These are phyloP conservation scores for Fusarium sp. DNA, from an alignment of 2,329 filamentous ascomycete genomes.

Conservation along the genomic window DNA sequence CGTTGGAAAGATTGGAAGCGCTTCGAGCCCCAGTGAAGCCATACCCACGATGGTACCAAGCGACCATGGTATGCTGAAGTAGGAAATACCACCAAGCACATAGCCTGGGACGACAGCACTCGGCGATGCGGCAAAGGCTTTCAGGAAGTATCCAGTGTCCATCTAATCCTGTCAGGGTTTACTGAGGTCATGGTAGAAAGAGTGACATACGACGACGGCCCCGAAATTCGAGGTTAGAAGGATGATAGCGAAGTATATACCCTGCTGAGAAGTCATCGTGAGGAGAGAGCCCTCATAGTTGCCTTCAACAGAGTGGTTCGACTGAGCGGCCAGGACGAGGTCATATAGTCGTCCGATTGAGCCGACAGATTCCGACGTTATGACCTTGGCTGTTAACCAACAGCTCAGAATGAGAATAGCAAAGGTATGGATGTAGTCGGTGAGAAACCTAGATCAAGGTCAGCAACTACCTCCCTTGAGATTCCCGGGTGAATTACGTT, in stretches of 20 bases:
- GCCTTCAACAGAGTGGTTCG: background rate
- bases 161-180: background rate
- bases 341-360: background rate
- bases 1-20: background rate
- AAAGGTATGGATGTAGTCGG: background rate
- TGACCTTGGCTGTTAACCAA: background rate
- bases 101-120: background rate
- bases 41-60: background rate
- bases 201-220: background rate
- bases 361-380: background rate
- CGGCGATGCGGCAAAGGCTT: background rate
- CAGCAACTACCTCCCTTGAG: accelerated
- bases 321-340: background rate
- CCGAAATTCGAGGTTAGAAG: background rate
- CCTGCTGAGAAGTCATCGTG: background rate
- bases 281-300: background rate
- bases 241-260: background rate
- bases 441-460: background rate
- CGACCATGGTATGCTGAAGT: background rate
- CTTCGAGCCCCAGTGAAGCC: background rate
- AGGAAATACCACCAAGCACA: background rate
- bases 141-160: background rate
- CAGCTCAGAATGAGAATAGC: background rate
- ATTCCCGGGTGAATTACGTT: background rate
- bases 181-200: accelerated